A percentile compares a stretch with the other conserved stretches of the same genome.
These are phyloP conservation scores for Lithohypha guttulata DNA, from an alignment of 2,329 filamentous ascomycete genomes.

Conservation along the genomic window DNA sequence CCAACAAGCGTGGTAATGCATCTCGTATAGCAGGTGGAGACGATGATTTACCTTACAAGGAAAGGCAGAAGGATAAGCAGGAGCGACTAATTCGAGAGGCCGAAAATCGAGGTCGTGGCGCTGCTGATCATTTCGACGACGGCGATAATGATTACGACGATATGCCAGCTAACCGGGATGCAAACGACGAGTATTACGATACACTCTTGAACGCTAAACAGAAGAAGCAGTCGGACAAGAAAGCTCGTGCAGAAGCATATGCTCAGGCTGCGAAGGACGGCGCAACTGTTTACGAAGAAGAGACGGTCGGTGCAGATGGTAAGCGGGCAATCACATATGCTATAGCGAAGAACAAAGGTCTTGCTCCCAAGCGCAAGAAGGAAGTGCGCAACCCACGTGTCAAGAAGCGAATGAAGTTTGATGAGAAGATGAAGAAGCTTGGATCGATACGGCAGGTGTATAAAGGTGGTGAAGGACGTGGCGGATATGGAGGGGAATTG, in stretches of 20 bases:
- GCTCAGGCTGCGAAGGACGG: slow-evolving; percentile 45
- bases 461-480: slow-evolving; percentile 71
- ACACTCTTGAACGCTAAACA: slow-evolving; percentile 57
- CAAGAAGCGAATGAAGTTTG: slow-evolving; percentile 95
- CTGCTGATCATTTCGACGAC: slow-evolving; percentile 55
- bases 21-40: slow-evolving; percentile 51
- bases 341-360: slow-evolving; percentile 95
- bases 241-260: slow-evolving; percentile 50
- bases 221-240: slow-evolving; percentile 59
- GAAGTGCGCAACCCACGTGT: slow-evolving; percentile 88
- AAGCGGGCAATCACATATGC: slow-evolving; percentile 87
- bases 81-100: slow-evolving; percentile 81
- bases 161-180: slow-evolving; percentile 30
- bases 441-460: slow-evolving; percentile 75
- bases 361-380: slow-evolving; percentile 84
- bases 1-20: slow-evolving; percentile 62
- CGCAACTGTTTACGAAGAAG: slow-evolving; percentile 52
- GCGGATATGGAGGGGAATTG: slow-evolving; percentile 81
- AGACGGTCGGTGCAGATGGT: slow-evolving; percentile 66
- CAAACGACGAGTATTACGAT: slow-evolving; percentile 59
- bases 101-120: slow-evolving; percentile 64
- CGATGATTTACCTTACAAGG: slow-evolving; percentile 64
- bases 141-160: slow-evolving; percentile 39
- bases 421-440: slow-evolving; percentile 96
- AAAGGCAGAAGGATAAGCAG: slow-evolving; percentile 76